phyloP scores from a whole-genome alignment of 2,329 filamentous ascomycete species.

The Penicillium oxalicum region DNA sequence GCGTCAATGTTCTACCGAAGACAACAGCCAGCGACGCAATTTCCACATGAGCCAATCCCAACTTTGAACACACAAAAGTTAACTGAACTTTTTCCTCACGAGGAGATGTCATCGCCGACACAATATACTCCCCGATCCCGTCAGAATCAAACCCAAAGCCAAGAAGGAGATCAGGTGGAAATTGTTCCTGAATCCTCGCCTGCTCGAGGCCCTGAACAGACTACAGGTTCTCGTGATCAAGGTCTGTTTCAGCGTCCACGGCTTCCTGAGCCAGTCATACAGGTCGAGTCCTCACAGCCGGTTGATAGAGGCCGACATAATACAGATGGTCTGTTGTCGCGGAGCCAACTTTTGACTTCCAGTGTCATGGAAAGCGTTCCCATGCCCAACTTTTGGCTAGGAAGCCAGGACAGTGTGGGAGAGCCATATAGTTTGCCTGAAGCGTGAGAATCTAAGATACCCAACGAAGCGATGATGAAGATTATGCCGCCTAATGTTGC shows the following conservation, averaged over 20 bases:
- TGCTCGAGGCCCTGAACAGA: constrained; percentile 16
- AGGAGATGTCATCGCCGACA: constrained; percentile 13
- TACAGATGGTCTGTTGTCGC: constrained; percentile 23
- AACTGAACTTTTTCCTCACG: constrained; percentile 34
- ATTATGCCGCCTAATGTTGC: not conserved
- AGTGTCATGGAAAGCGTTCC: constrained; percentile 42
- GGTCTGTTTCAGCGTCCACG: constrained; percentile 15
- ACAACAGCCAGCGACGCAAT: constrained; percentile 32
- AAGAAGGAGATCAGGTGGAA: constrained; percentile 25
- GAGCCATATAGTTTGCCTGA: constrained; percentile 33
- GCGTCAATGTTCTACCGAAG: constrained; percentile 35
- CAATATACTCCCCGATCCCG: constrained; percentile 10
- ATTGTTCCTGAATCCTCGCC: constrained; percentile 40
- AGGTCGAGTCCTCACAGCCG: constrained; percentile 40
- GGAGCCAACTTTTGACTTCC: constrained; percentile 36
- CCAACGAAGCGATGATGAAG: constrained; percentile 14
- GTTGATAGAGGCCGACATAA: constrained; percentile 21
- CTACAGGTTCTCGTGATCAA: constrained; percentile 1
- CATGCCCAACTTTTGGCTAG: constrained; percentile 34
- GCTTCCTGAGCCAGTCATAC: constrained; percentile 26
- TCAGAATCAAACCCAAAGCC: constrained; percentile 20
- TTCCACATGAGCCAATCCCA: constrained; percentile 33
- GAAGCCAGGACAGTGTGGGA: constrained; percentile 35
- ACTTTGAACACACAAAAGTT: constrained; percentile 32
- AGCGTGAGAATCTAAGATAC: constrained; percentile 7